Evolutionary conservation across 2,329 filamentous ascomycete species (phyloP).

Genomic region (Exserohilum turcica): DNA sequence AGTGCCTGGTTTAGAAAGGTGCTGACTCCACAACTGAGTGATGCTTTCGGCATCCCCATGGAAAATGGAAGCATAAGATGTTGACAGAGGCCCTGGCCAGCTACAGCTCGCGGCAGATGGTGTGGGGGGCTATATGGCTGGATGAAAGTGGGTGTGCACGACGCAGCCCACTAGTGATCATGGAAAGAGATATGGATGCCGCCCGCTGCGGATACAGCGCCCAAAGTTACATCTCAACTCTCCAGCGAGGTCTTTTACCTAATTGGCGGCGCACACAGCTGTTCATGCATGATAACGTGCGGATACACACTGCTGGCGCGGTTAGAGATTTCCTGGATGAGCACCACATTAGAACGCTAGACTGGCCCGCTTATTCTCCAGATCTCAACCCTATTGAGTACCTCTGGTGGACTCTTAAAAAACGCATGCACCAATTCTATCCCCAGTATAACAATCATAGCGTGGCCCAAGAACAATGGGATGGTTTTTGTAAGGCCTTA

Average conservation of each 20-base stretch:
- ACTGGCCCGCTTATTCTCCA: not conserved
- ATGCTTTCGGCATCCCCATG: not conserved
- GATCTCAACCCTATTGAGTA: not conserved
- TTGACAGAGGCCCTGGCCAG: not conserved
- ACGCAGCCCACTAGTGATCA: not conserved
- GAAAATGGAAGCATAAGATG: not conserved
- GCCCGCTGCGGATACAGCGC: not conserved
- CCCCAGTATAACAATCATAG: not conserved
- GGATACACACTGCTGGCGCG: not conserved
- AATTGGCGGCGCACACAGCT: not conserved
- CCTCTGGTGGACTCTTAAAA: not conserved
- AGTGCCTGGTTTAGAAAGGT: not conserved
- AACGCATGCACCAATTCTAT: not conserved
- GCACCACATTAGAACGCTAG: not conserved
- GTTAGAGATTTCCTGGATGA: not conserved
- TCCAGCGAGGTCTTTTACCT: not conserved
- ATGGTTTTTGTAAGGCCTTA: not conserved
- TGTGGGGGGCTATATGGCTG: not conserved
- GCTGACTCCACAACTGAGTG: not conserved
- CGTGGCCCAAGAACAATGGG: not conserved
- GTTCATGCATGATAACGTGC: not conserved
- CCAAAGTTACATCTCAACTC: not conserved
- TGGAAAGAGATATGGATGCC: not conserved
- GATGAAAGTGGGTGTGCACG: not conserved
- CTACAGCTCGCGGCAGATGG: not conserved